A percentile compares a stretch with the other conserved stretches of the same genome.
Evolutionary conservation across 176 grass and related monocot genomes (phyloP).

Genomic region (Melocanna baccifera): DNA sequence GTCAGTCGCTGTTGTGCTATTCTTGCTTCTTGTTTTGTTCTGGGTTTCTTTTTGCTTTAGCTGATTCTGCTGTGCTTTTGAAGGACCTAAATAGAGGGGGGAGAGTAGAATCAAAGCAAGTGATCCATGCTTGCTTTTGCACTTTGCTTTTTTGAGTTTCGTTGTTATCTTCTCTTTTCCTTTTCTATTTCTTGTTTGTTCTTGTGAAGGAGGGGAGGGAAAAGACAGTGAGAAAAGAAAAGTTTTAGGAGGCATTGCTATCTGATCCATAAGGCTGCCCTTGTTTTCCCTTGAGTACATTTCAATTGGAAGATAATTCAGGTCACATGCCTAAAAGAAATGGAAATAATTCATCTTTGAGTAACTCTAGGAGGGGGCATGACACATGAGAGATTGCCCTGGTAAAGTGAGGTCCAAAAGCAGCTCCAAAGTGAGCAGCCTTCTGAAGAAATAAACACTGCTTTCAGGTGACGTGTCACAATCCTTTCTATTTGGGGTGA

Average conservation of each 20-base stretch:
- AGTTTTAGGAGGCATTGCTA: constrained; percentile 37
- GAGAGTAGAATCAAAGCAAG: constrained; percentile 54
- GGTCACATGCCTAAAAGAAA: constrained; percentile 24
- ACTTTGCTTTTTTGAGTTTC: constrained; percentile 39
- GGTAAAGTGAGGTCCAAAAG: constrained; percentile 56
- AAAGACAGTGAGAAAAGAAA: constrained; percentile 43
- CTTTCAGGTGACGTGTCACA: constrained; percentile 49
- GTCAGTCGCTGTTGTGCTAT: constrained; percentile 59
- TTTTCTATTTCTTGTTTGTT: constrained; percentile 43
- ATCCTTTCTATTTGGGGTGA: constrained; percentile 18
- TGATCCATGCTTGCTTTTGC: constrained; percentile 47
- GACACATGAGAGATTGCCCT: constrained; percentile 48
- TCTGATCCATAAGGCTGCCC: constrained; percentile 56
- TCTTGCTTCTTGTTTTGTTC: constrained; percentile 66
- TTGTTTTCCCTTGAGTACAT: constrained; percentile 43
- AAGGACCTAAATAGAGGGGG: constrained; percentile 40
- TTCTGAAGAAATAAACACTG: constrained; percentile 46
- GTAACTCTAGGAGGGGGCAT: constrained; percentile 46
- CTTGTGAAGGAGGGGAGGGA: constrained; percentile 11
- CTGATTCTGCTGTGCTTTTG: constrained; percentile 61
- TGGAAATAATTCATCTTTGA: constrained; percentile 30
- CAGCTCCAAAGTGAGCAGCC: constrained; percentile 51
- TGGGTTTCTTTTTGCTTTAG: constrained; percentile 60
- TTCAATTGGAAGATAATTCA: constrained; percentile 34
- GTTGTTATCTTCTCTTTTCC: constrained; percentile 48